Evolutionary conservation across 768 basidiomycete species (phyloP).

Genomic region (Panellus pusillus): DNA sequence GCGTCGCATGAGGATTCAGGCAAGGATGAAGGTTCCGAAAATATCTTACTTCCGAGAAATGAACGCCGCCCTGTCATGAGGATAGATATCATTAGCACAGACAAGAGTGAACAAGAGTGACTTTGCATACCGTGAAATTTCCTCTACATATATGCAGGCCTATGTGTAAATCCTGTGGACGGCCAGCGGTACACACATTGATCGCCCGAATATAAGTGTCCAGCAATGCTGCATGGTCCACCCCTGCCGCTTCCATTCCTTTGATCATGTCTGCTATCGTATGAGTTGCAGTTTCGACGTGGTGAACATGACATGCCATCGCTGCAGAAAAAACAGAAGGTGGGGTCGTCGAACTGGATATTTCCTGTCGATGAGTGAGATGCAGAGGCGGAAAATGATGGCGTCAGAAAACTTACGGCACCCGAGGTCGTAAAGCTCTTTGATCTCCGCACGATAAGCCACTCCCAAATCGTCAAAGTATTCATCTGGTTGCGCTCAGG

Average conservation of each 20-base stretch:
- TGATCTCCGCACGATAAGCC: conserved; percentile 50
- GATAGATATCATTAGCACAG: neutral
- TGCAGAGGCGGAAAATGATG: neutral
- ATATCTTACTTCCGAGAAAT: conserved; percentile 50
- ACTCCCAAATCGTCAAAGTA: conserved; percentile 50
- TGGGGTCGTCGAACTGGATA: conserved; percentile 55
- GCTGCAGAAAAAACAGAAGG: conserved; percentile 66
- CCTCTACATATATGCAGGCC: conserved; percentile 65
- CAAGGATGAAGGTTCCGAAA: neutral
- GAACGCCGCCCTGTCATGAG: conserved; percentile 36
- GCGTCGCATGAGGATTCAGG: neutral
- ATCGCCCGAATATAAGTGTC: conserved; percentile 70
- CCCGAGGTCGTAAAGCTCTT: conserved; percentile 47
- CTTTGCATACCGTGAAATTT: conserved; percentile 46
- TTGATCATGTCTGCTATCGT: conserved; percentile 35
- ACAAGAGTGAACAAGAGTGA: too few species aligned
- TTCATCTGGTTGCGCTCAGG: conserved; percentile 35
- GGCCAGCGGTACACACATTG: conserved; percentile 52
- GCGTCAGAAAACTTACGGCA: conserved; percentile 40
- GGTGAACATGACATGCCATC: conserved; percentile 41
- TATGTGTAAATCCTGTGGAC: conserved; percentile 54
- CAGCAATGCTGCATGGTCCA: conserved; percentile 64
- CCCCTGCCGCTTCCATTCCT: conserved; percentile 56
- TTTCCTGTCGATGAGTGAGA: conserved; percentile 39
- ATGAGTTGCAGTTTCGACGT: neutral